A percentile compares a stretch with the other conserved stretches of the same genome.
Evolutionary conservation across 2,329 filamentous ascomycete genomes (phyloP).

Genomic region (Colletotrichum acutatum): DNA sequence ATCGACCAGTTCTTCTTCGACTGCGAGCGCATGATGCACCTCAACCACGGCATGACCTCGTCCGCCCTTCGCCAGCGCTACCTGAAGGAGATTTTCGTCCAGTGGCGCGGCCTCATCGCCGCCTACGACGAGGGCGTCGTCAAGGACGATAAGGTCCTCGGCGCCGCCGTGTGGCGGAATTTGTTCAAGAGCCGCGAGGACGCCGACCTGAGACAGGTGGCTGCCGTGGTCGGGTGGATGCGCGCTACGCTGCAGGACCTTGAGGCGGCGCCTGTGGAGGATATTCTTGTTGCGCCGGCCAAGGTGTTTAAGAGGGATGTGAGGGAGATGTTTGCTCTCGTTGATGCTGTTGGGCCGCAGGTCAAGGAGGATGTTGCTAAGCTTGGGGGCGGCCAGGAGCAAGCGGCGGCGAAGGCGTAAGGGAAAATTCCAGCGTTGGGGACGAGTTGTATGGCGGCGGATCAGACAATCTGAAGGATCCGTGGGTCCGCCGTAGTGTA

Average conservation of each 20-base stretch:
- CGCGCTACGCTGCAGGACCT: conserved; percentile 58
- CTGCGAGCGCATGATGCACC: conserved; percentile 84
- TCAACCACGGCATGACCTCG: conserved; percentile 77
- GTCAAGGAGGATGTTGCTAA: conserved; percentile 34
- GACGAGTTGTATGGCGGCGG: conserved; percentile 4
- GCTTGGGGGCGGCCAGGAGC: conserved; percentile 5
- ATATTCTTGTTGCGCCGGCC: conserved; percentile 49
- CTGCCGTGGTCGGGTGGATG: conserved; percentile 69
- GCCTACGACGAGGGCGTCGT: conserved; percentile 86
- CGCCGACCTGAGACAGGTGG: conserved; percentile 60
- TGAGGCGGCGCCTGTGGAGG: conserved; percentile 61
- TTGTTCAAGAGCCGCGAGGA: conserved; percentile 78
- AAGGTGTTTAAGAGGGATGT: conserved; percentile 57
- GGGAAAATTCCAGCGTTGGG: too few species aligned
- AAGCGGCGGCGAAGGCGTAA: conserved; percentile 37
- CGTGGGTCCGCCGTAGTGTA: neutral
- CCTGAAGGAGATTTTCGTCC: conserved; percentile 89
- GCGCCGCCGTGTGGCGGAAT: conserved; percentile 91
- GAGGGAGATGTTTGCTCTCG: conserved; percentile 48
- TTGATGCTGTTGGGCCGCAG: conserved; percentile 45
- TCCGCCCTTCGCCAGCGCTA: conserved; percentile 70
- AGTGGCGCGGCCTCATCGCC: conserved; percentile 88
- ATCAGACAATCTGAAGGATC: neutral
- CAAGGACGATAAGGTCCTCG: conserved; percentile 81
- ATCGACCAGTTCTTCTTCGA: conserved; percentile 96